A percentile compares a stretch with the other conserved stretches of the same genome.
Conservation (phyloP, 129 eudicot genomes). For the Kitagawia praeruptora region DNA sequence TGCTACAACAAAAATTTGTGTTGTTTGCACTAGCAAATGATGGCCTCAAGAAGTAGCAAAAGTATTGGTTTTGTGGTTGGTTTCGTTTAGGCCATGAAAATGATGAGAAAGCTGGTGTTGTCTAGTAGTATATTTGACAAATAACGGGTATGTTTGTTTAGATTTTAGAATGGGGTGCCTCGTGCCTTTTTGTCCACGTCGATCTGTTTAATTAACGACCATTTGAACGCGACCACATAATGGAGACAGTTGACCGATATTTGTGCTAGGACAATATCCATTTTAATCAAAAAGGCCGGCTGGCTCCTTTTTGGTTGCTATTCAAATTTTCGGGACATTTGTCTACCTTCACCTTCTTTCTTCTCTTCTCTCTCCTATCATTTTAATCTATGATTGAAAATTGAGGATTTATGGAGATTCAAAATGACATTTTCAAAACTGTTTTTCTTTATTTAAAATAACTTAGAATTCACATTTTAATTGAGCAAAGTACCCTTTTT, state of each 20-base stretch:
- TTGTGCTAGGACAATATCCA: constrained; percentile 9
- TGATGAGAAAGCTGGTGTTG: not conserved
- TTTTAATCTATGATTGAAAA: not conserved
- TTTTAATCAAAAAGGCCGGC: constrained; percentile 5
- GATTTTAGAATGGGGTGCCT: not conserved
- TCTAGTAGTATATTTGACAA: not conserved
- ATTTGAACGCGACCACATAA: constrained; percentile 11
- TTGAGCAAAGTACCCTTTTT: too few species aligned
- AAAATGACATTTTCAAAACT: too few species aligned
- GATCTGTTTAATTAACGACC: not conserved
- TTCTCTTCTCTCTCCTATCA: not conserved
- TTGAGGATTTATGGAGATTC: too few species aligned
- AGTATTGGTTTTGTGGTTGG: not conserved
- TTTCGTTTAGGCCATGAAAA: constrained; percentile 18
- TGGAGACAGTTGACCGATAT: constrained; percentile 19
- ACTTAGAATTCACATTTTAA: too few species aligned
- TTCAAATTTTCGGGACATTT: not conserved
- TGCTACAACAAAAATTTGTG: not conserved
- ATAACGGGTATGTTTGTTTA: too few species aligned
- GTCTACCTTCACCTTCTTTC: not conserved
- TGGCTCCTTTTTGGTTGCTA: not conserved
- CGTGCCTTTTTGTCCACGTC: not conserved
- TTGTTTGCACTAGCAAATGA: not conserved
- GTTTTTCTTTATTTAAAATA: too few species aligned
- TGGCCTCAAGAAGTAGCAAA: constrained; percentile 13